These are phyloP conservation scores for Amborella trichopoda DNA, from an alignment of 164 flowering plant species.

Conservation along the genomic window DNA sequence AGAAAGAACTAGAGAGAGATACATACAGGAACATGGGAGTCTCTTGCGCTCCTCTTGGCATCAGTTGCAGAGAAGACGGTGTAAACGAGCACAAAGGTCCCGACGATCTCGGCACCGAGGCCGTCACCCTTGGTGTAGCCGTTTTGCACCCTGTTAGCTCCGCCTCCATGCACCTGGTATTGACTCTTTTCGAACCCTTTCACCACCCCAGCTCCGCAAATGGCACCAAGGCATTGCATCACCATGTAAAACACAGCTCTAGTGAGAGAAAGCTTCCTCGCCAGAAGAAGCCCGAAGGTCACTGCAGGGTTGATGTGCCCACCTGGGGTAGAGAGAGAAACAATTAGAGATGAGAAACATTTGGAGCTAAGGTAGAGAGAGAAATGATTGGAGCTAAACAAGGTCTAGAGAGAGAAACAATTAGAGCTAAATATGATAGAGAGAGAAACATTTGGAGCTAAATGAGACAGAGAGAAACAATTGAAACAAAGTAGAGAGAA, in stretches of 20 bases:
- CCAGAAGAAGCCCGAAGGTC: slow-evolving; percentile 71
- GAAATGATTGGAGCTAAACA: too few relatives aligned
- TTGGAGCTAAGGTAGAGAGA: too few relatives aligned
- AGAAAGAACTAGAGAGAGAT: too few relatives aligned
- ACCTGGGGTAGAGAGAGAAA: too few relatives aligned
- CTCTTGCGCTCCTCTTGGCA: slow-evolving; percentile 78
- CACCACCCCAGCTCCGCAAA: slow-evolving; percentile 76
- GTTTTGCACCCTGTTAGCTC: slow-evolving; percentile 42
- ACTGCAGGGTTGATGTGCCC: slow-evolving; percentile 87
- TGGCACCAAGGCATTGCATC: slow-evolving; percentile 84
- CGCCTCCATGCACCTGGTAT: slow-evolving; percentile 31
- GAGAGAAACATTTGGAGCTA: too few relatives aligned
- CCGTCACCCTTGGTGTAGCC: slow-evolving; percentile 81
- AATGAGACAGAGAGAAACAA: too few relatives aligned
- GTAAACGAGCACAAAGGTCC: slow-evolving; percentile 87
- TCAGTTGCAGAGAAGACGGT: slow-evolving; percentile 90
- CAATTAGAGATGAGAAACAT: too few relatives aligned
- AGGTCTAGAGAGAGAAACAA: too few relatives aligned
- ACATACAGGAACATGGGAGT: slow-evolving; percentile 87
- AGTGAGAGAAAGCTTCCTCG: slow-evolving; percentile 59
- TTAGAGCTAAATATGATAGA: too few relatives aligned
- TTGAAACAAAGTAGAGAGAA: too few relatives aligned
- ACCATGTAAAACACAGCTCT: slow-evolving; percentile 70
- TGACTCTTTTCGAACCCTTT: slow-evolving; percentile 36
- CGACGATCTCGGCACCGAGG: slow-evolving; percentile 80